phyloP scores from a whole-genome alignment of 371 early-diverging fungal species.

The Mucor piriformis region DNA sequence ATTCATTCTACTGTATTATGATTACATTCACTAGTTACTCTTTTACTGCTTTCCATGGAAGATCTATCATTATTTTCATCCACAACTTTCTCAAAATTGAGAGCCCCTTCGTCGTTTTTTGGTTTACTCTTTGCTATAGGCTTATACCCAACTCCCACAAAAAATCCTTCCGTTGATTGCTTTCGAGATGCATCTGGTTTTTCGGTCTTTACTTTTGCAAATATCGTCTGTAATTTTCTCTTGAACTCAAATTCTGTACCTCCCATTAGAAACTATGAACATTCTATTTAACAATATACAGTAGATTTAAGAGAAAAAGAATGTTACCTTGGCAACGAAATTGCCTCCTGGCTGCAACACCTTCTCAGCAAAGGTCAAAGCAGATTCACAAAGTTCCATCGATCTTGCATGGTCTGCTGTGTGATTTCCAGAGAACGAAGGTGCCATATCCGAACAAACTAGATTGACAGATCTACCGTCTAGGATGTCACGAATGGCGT shows the following conservation, averaged over 20 bases:
- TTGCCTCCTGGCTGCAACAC: slow-evolving; percentile 64
- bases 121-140: neutral
- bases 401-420: slow-evolving; percentile 55
- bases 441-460: slow-evolving; percentile 84
- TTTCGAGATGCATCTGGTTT: slow-evolving; percentile 76
- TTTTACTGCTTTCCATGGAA: too few species aligned
- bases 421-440: slow-evolving; percentile 69
- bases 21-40: too few species aligned
- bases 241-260: slow-evolving; percentile 60
- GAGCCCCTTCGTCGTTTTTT: neutral
- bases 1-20: too few species aligned
- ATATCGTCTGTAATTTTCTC: slow-evolving; percentile 41
- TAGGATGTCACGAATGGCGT: slow-evolving; percentile 42
- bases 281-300: neutral
- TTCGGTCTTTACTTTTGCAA: slow-evolving; percentile 56
- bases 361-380: slow-evolving; percentile 62
- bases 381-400: slow-evolving; percentile 72
- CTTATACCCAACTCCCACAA: slow-evolving; percentile 61
- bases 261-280: slow-evolving; percentile 64
- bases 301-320: slow-evolving; percentile 3
- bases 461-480: slow-evolving; percentile 53
- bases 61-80: too few species aligned
- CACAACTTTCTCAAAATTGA: neutral
- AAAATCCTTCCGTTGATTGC: slow-evolving; percentile 78
- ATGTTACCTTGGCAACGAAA: slow-evolving; percentile 74